Evolutionary conservation across 352 stramenopile species (phyloP).

Genomic region (Globisporangium nagaii): DNA sequence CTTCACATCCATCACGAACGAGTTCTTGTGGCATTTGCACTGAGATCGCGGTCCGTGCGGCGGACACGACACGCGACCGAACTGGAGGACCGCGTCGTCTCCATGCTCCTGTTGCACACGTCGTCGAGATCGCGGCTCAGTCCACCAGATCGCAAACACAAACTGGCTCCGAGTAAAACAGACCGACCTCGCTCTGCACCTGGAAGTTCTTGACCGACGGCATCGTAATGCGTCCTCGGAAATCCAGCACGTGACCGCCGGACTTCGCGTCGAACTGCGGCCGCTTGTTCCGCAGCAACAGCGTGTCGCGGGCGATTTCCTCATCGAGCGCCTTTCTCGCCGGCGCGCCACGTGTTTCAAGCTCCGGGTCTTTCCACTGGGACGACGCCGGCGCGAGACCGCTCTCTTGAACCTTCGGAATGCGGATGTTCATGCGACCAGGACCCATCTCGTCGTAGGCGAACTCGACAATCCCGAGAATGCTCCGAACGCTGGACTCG

Average conservation of each 20-base stretch:
- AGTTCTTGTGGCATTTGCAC: conserved; percentile 75
- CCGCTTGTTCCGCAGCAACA: conserved; percentile 90
- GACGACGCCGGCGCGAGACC: conserved; percentile 2
- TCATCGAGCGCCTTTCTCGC: conserved; percentile 34
- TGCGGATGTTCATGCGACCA: conserved; percentile 35
- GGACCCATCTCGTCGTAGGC: conserved; percentile 71
- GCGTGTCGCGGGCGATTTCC: conserved; percentile 27
- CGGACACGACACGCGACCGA: conserved; percentile 58
- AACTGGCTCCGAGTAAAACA: conserved; percentile 24
- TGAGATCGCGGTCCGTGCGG: conserved; percentile 35
- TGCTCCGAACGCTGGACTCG: conserved; percentile 33
- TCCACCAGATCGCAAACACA: background rate
- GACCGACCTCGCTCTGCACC: conserved; percentile 42
- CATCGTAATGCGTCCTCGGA: conserved; percentile 59
- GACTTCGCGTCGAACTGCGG: conserved; percentile 44
- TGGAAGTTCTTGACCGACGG: conserved; percentile 75
- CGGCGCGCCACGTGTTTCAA: conserved; percentile 1
- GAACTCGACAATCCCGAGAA: conserved; percentile 50
- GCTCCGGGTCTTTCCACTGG: conserved; percentile 25
- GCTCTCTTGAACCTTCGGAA: conserved; percentile 30
- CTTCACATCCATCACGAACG: conserved; percentile 93
- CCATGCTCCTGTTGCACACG: conserved; percentile 24
- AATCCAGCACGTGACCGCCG: conserved; percentile 59
- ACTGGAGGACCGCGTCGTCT: conserved; percentile 47
- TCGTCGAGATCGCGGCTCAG: background rate